A percentile compares a stretch with the other conserved stretches of the same genome.
These are phyloP conservation scores for Globisporangium spiculum DNA, from an alignment of 352 stramenopile species.

Conservation along the genomic window DNA sequence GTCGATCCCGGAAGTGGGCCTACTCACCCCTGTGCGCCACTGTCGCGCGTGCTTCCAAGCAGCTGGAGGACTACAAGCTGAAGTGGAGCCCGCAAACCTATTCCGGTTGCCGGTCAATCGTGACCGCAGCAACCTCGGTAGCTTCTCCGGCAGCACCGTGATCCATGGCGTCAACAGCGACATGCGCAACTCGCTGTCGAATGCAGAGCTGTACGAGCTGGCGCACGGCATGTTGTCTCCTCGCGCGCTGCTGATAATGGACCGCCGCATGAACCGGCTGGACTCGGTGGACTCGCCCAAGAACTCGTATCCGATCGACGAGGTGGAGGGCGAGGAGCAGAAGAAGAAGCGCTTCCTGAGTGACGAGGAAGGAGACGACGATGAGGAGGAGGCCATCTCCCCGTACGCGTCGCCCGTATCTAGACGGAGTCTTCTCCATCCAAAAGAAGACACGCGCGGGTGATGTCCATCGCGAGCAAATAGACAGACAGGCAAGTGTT, in stretches of 20 bases:
- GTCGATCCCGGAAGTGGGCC: constrained; percentile 75
- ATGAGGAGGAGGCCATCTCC: constrained; percentile 18
- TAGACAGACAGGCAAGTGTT: constrained; percentile 1
- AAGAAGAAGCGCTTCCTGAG: constrained; percentile 18
- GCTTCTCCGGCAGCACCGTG: constrained; percentile 11
- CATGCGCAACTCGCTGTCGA: constrained; percentile 35
- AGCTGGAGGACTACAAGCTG: constrained; percentile 58
- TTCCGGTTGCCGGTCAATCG: constrained; percentile 33
- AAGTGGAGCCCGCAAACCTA: constrained; percentile 64
- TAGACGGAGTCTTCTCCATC: constrained; percentile 20
- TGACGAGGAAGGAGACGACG: constrained; percentile 14
- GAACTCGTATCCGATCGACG: constrained; percentile 45
- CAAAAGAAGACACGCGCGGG: constrained; percentile 27
- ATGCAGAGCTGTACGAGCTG: constrained; percentile 80
- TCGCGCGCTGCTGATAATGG: constrained; percentile 62
- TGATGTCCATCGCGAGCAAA: not conserved
- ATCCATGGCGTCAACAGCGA: constrained; percentile 23
- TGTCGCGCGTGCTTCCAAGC: constrained; percentile 73
- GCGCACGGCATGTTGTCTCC: constrained; percentile 77
- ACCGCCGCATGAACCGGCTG: constrained; percentile 52
- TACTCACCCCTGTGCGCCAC: constrained; percentile 78
- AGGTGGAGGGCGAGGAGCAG: constrained; percentile 19
- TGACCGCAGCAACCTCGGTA: not conserved
- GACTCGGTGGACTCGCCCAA: constrained; percentile 76
- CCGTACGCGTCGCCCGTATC: constrained; percentile 22